Conservation (phyloP, 2,329 filamentous ascomycete species). For the Penicillium freii region DNA sequence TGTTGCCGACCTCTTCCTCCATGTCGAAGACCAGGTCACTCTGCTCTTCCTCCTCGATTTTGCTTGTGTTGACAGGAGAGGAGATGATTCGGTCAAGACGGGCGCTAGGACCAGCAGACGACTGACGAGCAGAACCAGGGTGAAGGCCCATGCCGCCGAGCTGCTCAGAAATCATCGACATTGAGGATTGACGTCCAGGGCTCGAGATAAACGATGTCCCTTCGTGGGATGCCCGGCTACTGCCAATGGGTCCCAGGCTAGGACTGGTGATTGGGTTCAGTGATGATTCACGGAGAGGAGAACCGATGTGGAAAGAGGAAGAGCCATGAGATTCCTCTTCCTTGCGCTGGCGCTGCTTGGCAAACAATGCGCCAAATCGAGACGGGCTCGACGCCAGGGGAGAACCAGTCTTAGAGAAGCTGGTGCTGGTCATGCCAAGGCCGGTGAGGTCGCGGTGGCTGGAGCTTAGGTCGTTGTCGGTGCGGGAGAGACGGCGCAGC, state of each 20-base stretch:
- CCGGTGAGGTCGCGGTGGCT: conserved; percentile 51
- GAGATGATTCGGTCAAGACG: conserved; percentile 48
- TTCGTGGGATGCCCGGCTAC: conserved; percentile 49
- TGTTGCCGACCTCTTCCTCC: conserved; percentile 51
- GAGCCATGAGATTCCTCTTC: conserved; percentile 50
- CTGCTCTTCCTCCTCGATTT: conserved; percentile 49
- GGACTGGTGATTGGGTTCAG: conserved; percentile 52
- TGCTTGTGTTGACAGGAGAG: conserved; percentile 46
- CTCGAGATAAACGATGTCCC: conserved; percentile 54
- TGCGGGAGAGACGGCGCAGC: conserved; percentile 58
- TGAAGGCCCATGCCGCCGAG: conserved; percentile 47
- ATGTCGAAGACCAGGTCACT: conserved; percentile 50
- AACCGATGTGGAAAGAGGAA: conserved; percentile 62
- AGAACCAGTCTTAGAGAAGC: conserved; percentile 53
- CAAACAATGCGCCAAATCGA: conserved; percentile 60
- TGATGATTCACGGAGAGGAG: conserved; percentile 62
- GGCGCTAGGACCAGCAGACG: conserved; percentile 31
- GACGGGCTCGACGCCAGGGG: conserved; percentile 61
- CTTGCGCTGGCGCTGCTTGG: conserved; percentile 52
- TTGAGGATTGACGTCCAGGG: conserved; percentile 56
- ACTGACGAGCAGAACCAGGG: conserved; percentile 40
- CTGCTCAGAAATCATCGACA: conserved; percentile 62
- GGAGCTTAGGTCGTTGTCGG: conserved; percentile 52
- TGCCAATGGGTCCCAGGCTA: conserved; percentile 51
- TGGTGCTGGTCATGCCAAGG: conserved; percentile 50